Base-by-base conservation (phyloP, 78 protist species). In the Dictyostelium firmibasis region DNA sequence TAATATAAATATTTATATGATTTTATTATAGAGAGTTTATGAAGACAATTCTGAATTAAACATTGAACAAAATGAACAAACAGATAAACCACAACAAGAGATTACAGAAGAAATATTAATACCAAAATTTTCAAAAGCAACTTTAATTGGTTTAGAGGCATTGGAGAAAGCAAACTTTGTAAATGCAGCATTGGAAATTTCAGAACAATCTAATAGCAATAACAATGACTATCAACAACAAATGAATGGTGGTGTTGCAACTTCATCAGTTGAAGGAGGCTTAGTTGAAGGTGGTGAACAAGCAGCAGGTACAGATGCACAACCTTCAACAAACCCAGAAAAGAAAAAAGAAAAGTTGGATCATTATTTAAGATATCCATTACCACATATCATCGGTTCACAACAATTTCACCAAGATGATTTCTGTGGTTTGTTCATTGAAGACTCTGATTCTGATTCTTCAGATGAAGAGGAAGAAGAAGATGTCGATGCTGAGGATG, bases 301-400 rank as follows among this genome's bases (percentile, higher is more conserved):
- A 35, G 27, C n/a, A 23, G 23, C 62, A 9, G 91, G 57, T 50
- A 47, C 67, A 2, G 86, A 57, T 57, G 35, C 33, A 31, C 78
- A 74, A 41, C 38, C 23, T 5, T 4, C 84, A 13, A 50, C 78
- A 38, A 33, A 72, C 20, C 41, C 69, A 47, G 53, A 50, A 44
- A 57, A 64, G 23, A 89, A 87, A 25, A 36, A 35, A 64, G 89
- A 78, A 77, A 85, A 85, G 50, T 35, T 86, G 18, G 92, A 85
- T n/a, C 94, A 86, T 9, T 94, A 94, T 76, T 47, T 82, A 31
- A 53, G 93, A 38, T 78, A 83, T 20, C 96, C 96, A 38, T 29
- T 94, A 20, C 96, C 96, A 60, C 93, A 84, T 57, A 85, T 94
- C 41, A 94, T 94, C 35, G 96, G 96, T 78, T 87, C 96, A 43